Evolutionary conservation across 768 basidiomycete species (phyloP), one percentile per base, ranked within the genome.

Genomic region (Saitozyma podzolica): DNA sequence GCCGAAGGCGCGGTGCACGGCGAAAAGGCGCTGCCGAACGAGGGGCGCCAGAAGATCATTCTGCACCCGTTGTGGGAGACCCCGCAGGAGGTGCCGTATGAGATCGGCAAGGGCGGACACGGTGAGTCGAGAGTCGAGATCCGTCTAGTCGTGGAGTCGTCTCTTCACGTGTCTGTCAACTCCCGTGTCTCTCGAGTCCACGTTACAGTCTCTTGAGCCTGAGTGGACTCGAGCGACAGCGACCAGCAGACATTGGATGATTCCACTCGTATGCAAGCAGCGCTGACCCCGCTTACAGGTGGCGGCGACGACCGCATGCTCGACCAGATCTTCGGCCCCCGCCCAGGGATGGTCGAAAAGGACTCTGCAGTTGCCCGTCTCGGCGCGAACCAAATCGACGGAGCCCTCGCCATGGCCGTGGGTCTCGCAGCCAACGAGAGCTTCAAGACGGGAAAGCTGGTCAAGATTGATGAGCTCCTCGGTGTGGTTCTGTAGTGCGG

Each of bases 381-480:
- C 58, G 77, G 81, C 11, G 83, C 84, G 11, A 83, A 80, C 58
- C 83, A 84, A 70, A 72, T 80, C 51, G 84, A 85, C 62, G 84
- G 84, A 9, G 81, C 70, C 37, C 43, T 72, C 67, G 83, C 83
- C 8, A 76, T 84, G 57, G 83, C 83, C 14, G 82, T 84, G 8
- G 83, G 84, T 0, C 64, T 85, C 16, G 69, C 83, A 48, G 84
- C 84, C 10, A 85, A 84, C 64, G 82, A 84, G 74, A 83, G 82
- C 57, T 84, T 84, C 75, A 81, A 78, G 69, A 82, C 80, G 4
- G 82, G 80, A 10, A 75, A 83, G 64, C 81, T 83, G 67, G 74
- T 82, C 10, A 73, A 82, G 47, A 66, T 83, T 11, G 75, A 78
- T 56, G 75, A 78, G 58, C 68, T 80, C 42, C 53, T 78, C 20